Evolutionary conservation across 2,329 filamentous ascomycete species (phyloP).

Genomic region (Colletotrichum simmondsii): DNA sequence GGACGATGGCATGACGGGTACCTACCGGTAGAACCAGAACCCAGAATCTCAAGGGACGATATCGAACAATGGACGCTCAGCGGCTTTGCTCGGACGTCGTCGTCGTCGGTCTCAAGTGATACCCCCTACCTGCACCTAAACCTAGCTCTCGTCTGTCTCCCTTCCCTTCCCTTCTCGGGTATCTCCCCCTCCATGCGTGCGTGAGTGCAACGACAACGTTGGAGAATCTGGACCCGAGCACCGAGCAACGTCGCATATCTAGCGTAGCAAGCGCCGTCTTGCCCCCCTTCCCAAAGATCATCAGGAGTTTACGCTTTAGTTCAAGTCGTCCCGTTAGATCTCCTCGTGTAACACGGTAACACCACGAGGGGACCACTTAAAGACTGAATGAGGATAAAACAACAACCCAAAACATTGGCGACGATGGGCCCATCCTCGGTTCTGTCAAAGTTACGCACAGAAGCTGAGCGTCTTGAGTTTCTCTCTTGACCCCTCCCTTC

Average conservation of each 20-base stretch:
- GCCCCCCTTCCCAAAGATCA: not conserved
- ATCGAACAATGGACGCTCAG: not conserved
- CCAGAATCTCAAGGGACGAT: not conserved
- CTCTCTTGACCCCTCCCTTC: not conserved
- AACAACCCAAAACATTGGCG: conserved; percentile 11
- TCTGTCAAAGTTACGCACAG: conserved; percentile 5
- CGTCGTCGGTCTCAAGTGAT: not conserved
- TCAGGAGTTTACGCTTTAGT: conserved; percentile 10
- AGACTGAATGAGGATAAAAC: conserved; percentile 5
- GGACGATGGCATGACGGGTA: not conserved
- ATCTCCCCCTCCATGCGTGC: no score
- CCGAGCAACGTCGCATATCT: not conserved
- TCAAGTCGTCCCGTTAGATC: not conserved
- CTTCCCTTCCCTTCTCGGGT: not conserved
- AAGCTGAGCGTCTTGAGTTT: not conserved
- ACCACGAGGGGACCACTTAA: conserved; percentile 2
- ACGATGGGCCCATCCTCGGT: not conserved
- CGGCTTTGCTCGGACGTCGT: not conserved
- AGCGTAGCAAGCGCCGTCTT: not conserved
- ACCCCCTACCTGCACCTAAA: not conserved
- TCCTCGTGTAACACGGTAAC: conserved; percentile 4
- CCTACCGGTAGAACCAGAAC: not conserved
- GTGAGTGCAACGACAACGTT: conserved; percentile 1
- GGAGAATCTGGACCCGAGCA: not conserved
- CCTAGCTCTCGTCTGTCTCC: not conserved